A percentile compares a stretch with the other conserved stretches of the same genome.
These are phyloP conservation scores for Yarrowia sp. DNA, from an alignment of 805 yeast species.

Conservation along the genomic window DNA sequence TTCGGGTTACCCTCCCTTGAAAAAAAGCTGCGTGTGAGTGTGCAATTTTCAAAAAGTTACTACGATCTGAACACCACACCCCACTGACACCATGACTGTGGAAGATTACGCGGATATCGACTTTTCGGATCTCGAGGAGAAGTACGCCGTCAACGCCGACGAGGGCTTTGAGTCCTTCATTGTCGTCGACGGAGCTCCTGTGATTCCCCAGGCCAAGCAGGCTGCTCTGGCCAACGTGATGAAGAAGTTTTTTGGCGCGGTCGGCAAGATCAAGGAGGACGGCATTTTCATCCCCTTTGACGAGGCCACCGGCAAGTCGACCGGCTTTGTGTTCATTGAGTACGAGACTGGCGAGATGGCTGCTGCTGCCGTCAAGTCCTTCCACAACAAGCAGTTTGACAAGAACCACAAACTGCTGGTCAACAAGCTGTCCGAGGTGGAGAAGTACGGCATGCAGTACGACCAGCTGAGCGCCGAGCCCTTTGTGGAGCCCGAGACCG, in stretches of 20 bases:
- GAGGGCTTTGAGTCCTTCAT: slow-evolving; percentile 75
- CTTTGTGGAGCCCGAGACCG: slow-evolving; percentile 73
- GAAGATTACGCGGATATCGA: slow-evolving; percentile 56
- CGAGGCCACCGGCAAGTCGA: slow-evolving; percentile 67
- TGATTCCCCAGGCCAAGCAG: slow-evolving; percentile 88
- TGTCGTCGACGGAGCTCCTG: slow-evolving; percentile 93
- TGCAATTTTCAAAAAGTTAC: too few relatives aligned
- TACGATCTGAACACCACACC: background rate
- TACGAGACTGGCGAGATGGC: slow-evolving; percentile 72
- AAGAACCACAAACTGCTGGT: slow-evolving; percentile 88
- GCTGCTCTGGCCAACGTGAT: slow-evolving; percentile 85
- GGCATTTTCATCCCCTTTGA: slow-evolving; percentile 83
- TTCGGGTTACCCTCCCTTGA: slow-evolving; percentile 22
- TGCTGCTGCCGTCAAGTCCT: slow-evolving; percentile 75
- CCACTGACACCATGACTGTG: slow-evolving; percentile 21
- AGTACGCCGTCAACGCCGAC: slow-evolving; percentile 68
- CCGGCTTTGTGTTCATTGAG: slow-evolving; percentile 84
- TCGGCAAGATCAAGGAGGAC: slow-evolving; percentile 69
- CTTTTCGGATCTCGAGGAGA: slow-evolving; percentile 82
- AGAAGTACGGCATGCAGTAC: slow-evolving; percentile 72
- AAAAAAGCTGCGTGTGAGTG: slow-evolving; percentile 36
- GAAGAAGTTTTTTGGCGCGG: slow-evolving; percentile 75
- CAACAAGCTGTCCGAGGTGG: slow-evolving; percentile 83
- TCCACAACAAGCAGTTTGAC: slow-evolving; percentile 90
- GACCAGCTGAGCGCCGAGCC: slow-evolving; percentile 56